These are phyloP conservation scores for Yamadazyma membranifaciens DNA, from an alignment of 1,139 yeast genomes.

Conservation along the genomic window DNA sequence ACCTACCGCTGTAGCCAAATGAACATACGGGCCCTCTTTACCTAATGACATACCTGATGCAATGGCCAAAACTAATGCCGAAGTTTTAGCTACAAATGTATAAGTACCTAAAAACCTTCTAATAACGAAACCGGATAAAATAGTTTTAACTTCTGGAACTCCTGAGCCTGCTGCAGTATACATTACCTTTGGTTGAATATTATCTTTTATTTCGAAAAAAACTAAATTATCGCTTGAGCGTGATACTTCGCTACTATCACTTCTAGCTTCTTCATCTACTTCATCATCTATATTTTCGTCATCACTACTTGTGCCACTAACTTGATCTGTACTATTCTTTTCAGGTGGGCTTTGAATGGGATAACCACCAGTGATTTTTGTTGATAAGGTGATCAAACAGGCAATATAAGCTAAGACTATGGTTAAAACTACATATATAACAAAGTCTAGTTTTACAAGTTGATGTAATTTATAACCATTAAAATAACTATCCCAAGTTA, in stretches of 20 bases:
- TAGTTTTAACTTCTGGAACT: slow-evolving; percentile 61
- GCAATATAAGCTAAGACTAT: slow-evolving; percentile 46
- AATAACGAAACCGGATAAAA: slow-evolving; percentile 55
- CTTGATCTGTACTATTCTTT: background rate
- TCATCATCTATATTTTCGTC: background rate
- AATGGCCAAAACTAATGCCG: slow-evolving; percentile 55
- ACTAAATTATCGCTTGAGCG: background rate
- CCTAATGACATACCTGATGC: slow-evolving; percentile 68
- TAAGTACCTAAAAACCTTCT: slow-evolving; percentile 55
- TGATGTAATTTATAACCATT: slow-evolving; percentile 18
- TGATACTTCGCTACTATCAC: background rate
- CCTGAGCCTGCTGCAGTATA: slow-evolving; percentile 66
- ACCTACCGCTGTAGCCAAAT: slow-evolving; percentile 67
- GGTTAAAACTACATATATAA: slow-evolving; percentile 41
- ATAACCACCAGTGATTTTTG: slow-evolving; percentile 36
- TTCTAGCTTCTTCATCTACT: slow-evolving; percentile 2
- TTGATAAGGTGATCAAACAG: slow-evolving; percentile 47
- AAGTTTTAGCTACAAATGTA: slow-evolving; percentile 51
- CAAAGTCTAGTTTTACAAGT: slow-evolving; percentile 26
- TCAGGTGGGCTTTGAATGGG: background rate
- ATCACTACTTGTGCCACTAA: background rate
- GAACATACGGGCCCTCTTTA: slow-evolving; percentile 74
- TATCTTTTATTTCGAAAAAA: background rate
- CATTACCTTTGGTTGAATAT: slow-evolving; percentile 26
- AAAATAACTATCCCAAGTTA: slow-evolving; percentile 43